Base-by-base conservation (phyloP, 192 early-diverging fungal species). In the Coemansia furcata region DNA sequence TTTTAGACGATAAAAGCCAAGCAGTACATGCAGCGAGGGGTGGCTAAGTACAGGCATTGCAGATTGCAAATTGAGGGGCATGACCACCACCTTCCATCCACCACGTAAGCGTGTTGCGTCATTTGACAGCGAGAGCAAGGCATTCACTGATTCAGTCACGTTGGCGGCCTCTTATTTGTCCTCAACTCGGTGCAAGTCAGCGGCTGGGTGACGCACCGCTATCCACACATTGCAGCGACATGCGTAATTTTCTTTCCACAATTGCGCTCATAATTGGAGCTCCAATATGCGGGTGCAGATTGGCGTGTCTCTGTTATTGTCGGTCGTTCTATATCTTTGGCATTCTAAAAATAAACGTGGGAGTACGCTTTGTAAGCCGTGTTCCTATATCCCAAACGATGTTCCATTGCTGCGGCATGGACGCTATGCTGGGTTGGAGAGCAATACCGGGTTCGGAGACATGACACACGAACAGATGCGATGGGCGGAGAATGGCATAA, bases 131-230 rank as follows among this genome's bases (percentile, higher is more conserved):
- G 29, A 30, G 50, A 11, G 50, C 50, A 54, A 54, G n/a, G 50
- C 54, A 57, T 57, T 33, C 32, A 2, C n/a, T 33, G 29, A 15
- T 23, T 57, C 30, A 17, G 54, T 57, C 54, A 57, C 29, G 54
- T 7, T 33, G 54, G 6, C 54, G 7, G 54, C 54, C 26, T 35
- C 15, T 12, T 17, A 52, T 14, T 52, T 30, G 21, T 29, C 50
- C 50, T 52, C 50, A 30, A 52, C 50, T 52, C 50, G 50, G 50
- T 30, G 50, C 50, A 57, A 57, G 54, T 57, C 54, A 57, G 54
- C 30, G 54, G 54, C 54, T 17, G 2, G n/a, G 23, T 30, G 50
- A 52, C 50, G 50, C 50, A 52, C 26, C 11, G 54, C 32, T 57
- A 35, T 57, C 32, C 54, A 35, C 54, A 57, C 35, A 57, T 52